Percentiles rank a stretch among this genome's conserved stretches.
phyloP scores from a whole-genome alignment of 108 stramenopile genomes.

The Phaeodactylum tricornutum region DNA sequence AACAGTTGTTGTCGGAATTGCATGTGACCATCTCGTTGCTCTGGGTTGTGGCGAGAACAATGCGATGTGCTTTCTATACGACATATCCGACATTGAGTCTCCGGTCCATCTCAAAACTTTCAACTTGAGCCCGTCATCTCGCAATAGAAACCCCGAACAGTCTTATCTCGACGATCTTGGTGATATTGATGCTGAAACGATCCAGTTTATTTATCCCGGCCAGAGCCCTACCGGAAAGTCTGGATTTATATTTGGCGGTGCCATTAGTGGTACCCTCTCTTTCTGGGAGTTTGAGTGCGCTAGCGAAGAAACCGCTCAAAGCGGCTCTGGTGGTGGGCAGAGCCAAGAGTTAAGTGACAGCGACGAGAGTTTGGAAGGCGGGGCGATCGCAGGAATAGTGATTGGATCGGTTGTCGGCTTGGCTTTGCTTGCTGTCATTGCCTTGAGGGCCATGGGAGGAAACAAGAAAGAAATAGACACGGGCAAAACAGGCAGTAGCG shows the following conservation, averaged over 20 bases:
- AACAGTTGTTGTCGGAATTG: conserved; percentile 12
- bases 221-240: conserved; percentile 30
- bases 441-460: too few species aligned
- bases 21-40: conserved; percentile 13
- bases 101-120: conserved; percentile 19
- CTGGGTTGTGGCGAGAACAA: conserved; percentile 13
- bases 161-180: conserved; percentile 34
- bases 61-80: conserved; percentile 13
- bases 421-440: not conserved
- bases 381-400: conserved; percentile 15
- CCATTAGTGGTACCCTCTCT: conserved; percentile 18
- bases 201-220: conserved; percentile 19
- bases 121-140: conserved; percentile 30
- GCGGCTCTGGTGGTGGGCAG: not conserved
- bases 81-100: conserved; percentile 9
- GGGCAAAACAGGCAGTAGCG: too few species aligned
- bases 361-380: conserved; percentile 27
- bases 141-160: conserved; percentile 19
- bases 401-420: conserved; percentile 6
- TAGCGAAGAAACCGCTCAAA: not conserved
- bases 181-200: conserved; percentile 32
- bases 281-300: conserved; percentile 37
- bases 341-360: conserved; percentile 21
- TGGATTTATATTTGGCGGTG: conserved; percentile 33
- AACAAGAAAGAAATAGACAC: too few species aligned